These are phyloP conservation scores for Delonix regia DNA, from an alignment of 306 rosid genomes.

Conservation along the genomic window DNA sequence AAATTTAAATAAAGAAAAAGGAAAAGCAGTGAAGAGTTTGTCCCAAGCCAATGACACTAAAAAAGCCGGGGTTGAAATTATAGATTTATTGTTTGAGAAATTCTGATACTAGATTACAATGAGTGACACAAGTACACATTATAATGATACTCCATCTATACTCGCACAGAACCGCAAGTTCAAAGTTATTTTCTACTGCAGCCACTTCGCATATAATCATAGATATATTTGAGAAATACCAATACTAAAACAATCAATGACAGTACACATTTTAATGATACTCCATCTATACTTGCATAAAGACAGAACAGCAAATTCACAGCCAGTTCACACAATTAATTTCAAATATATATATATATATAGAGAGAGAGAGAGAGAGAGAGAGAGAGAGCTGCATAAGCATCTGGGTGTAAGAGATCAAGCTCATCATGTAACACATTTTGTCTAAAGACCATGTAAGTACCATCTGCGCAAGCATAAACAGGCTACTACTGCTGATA, in stretches of 20 bases:
- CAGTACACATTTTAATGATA: not conserved
- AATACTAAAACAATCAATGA: not conserved
- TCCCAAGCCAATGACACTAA: not conserved
- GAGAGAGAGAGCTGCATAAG: too few species aligned
- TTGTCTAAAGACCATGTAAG: not conserved
- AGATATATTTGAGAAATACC: not conserved
- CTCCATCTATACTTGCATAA: not conserved
- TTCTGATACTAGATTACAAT: not conserved
- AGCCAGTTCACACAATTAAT: not conserved
- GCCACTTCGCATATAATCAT: too few species aligned
- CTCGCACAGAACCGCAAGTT: not conserved
- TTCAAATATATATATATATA: too few species aligned
- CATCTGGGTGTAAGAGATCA: not conserved
- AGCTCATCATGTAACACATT: not conserved
- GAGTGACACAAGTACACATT: not conserved
- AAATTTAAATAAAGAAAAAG: constrained; percentile 19
- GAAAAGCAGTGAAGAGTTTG: not conserved
- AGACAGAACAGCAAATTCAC: not conserved
- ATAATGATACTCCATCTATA: not conserved
- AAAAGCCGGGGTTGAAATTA: not conserved
- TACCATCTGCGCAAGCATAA: not conserved
- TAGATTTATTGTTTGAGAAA: not conserved
- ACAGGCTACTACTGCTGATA: not conserved
- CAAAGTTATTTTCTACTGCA: not conserved
- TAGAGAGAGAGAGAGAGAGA: too few species aligned